Conservation (phyloP, 2,329 filamentous ascomycete genomes). For the Nakataea oryzae region DNA sequence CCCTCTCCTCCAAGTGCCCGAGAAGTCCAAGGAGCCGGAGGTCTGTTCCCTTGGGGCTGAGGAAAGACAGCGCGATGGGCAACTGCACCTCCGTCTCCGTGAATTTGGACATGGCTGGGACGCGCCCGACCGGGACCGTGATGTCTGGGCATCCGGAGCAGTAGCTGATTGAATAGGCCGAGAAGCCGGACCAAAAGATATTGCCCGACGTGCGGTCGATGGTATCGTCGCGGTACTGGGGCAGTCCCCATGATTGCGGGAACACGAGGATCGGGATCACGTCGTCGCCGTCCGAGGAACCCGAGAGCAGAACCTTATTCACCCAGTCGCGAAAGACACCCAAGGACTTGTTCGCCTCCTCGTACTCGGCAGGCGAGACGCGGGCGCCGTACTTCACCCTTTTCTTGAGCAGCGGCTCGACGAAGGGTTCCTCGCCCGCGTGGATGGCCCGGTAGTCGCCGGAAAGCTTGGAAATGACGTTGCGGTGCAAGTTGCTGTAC, state of each 20-base stretch:
- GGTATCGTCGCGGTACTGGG: conserved; percentile 22
- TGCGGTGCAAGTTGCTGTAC: neutral
- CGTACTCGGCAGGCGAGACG: neutral
- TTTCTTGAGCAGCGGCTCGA: neutral
- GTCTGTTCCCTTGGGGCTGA: conserved; percentile 38
- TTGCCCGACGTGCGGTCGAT: conserved; percentile 21
- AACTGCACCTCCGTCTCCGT: conserved; percentile 35
- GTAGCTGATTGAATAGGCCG: conserved; percentile 11
- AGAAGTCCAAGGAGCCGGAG: neutral
- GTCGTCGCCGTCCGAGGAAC: neutral
- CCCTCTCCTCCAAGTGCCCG: neutral
- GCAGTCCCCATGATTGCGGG: conserved; percentile 8
- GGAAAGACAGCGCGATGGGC: conserved; percentile 46
- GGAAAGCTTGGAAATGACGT: neutral
- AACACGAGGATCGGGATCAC: neutral
- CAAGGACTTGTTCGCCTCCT: neutral
- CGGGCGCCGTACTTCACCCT: neutral
- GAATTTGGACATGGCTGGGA: conserved; percentile 20
- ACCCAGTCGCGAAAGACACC: neutral
- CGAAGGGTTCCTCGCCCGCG: neutral
- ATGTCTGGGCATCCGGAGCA: conserved; percentile 26
- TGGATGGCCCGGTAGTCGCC: neutral
- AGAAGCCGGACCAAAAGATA: conserved; percentile 1
- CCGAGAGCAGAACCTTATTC: neutral
- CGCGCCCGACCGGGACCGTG: conserved; percentile 29